Evolutionary conservation across 164 flowering plant species (phyloP).

Genomic region (Vitis riparia): DNA sequence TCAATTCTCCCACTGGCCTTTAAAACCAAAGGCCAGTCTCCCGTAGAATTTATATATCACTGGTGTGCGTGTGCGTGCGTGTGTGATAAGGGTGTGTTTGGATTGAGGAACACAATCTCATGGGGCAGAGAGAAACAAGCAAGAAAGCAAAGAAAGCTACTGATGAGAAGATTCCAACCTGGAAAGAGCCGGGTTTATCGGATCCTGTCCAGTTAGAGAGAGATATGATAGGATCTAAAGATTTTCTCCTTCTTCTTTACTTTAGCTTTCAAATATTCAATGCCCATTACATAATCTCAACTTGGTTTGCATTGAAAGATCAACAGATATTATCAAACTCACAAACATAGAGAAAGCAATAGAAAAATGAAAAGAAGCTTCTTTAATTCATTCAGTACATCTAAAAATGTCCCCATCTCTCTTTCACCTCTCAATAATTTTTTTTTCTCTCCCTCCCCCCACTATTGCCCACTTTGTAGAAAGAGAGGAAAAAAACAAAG

Average conservation of each 20-base stretch:
- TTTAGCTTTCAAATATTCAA: conserved; percentile 15
- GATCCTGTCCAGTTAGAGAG: conserved; percentile 32
- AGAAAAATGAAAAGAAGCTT: conserved; percentile 22
- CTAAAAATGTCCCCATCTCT: conserved; percentile 26
- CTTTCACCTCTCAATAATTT: conserved; percentile 7
- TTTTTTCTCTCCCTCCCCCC: not conserved
- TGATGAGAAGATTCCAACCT: conserved; percentile 21
- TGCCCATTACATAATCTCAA: conserved; percentile 15
- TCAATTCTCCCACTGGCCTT: no score
- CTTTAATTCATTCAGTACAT: conserved; percentile 37
- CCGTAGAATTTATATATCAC: no score
- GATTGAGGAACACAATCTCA: not conserved
- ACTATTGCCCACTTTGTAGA: conserved; percentile 12
- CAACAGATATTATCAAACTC: conserved; percentile 7
- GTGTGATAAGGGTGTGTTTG: not conserved
- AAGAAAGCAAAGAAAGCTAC: not conserved
- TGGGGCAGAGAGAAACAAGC: conserved; percentile 1
- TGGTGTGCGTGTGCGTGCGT: no score
- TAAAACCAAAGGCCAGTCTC: no score
- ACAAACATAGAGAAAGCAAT: conserved; percentile 12
- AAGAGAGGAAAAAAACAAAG: conserved; percentile 13
- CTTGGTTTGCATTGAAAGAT: conserved; percentile 24
- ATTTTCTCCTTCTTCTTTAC: conserved; percentile 15
- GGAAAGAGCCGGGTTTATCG: conserved; percentile 39
- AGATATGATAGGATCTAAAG: conserved; percentile 20